Percentiles rank a stretch among this genome's conserved stretches.
These are phyloP conservation scores for Sphagnum fallax DNA, from an alignment of 228 moss, liverwort and hornwort species.

Conservation along the genomic window DNA sequence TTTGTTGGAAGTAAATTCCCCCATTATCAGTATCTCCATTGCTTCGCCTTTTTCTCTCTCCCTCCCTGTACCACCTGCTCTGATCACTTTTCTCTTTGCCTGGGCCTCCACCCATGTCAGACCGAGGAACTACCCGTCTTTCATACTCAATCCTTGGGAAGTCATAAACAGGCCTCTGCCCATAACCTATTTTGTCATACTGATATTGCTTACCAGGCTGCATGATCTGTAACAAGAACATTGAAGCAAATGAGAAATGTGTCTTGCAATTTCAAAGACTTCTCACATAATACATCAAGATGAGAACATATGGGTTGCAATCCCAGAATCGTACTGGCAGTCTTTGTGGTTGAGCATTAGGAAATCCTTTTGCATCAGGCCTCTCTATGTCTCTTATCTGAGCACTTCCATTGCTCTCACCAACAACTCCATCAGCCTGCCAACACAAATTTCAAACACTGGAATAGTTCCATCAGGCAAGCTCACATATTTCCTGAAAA, in stretches of 20 bases:
- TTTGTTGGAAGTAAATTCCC: constrained; percentile 49
- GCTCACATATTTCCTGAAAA: too few species aligned
- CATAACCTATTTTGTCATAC: constrained; percentile 47
- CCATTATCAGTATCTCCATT: constrained; percentile 33
- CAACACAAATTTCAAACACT: constrained; percentile 4
- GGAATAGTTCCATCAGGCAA: too few species aligned
- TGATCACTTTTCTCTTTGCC: constrained; percentile 45
- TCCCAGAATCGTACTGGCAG: constrained; percentile 41
- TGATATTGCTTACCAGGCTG: constrained; percentile 48
- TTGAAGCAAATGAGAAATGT: neutral
- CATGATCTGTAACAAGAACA: constrained; percentile 24
- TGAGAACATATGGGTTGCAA: neutral
- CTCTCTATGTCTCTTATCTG: constrained; percentile 38
- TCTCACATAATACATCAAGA: neutral
- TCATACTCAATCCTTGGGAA: constrained; percentile 47
- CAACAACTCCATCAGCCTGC: constrained; percentile 53
- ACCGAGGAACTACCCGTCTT: constrained; percentile 29
- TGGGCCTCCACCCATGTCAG: constrained; percentile 26
- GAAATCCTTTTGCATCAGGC: constrained; percentile 58
- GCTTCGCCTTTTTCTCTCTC: constrained; percentile 29
- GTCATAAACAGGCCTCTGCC: constrained; percentile 37
- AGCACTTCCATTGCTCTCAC: constrained; percentile 60
- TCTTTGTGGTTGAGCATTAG: constrained; percentile 40
- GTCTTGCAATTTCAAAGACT: neutral
- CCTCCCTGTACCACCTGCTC: constrained; percentile 45